Evolutionary conservation across 306 rosid genomes (phyloP), one percentile per base, ranked within the genome.

Genomic region (Potentilla sterilis): DNA sequence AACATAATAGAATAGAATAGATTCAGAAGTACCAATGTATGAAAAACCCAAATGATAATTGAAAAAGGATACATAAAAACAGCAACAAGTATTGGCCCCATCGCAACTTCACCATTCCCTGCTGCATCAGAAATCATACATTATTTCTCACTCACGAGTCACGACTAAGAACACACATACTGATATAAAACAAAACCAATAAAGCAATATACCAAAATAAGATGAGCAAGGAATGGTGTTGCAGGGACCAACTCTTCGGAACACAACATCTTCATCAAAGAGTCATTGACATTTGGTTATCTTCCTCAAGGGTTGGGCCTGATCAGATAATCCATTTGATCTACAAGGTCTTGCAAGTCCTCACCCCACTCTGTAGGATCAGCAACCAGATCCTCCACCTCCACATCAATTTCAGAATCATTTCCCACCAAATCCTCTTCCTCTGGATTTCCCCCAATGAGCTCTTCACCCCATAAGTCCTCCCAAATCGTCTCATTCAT

Each of bases 341-440:
- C 97, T 54, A 89, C 93, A 49, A 92, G 93, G 13, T 82, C 89
- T 68, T 78, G 81, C 83, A 92, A 77, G 42, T 88, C 88, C 74
- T 89, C 90, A 71, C 83, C 75, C 98, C 98, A 91, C 4, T 87
- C 89, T 28, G 35, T 82, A 0, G 81, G 68, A 2, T 85, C 73
- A 3, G 77, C 78, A 22, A 69, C 78, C 80, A 89, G 75, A 63
- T 88, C 88, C 77, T 92, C 97, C 46, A 82, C 83, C 44, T 86
- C 86, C 13, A 70, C 85, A 74, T 92, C 90, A 37, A 76, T 59
- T 58, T 81, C 88, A 4, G 91, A 81, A n/a, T 82, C 77, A 35
- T 87, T 85, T 11, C 84, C 92, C 28, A 84, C 66, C 24, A 83
- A 49, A 48, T 42, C 75, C 54, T 87, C 93, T 65, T 88, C 92